phyloP scores from a whole-genome alignment of 768 basidiomycete genomes.

The Coprinopsis sp. region DNA sequence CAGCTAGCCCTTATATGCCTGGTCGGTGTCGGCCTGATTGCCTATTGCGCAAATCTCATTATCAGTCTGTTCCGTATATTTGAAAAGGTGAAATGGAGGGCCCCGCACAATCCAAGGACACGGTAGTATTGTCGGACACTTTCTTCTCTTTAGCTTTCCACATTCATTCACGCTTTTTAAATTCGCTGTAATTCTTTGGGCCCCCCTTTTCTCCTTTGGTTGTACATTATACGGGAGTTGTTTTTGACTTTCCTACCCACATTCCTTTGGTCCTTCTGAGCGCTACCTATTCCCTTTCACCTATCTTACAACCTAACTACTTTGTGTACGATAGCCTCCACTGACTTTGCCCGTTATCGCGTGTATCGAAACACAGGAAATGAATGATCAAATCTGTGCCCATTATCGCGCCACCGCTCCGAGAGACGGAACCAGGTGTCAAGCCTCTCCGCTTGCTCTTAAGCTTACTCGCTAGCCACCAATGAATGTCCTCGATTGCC shows the following conservation, averaged over 20 bases:
- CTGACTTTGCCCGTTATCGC: neutral
- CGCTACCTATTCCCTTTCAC: neutral
- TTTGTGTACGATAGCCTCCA: neutral
- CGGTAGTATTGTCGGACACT: neutral
- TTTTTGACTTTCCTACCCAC: neutral
- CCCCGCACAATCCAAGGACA: conserved; percentile 34
- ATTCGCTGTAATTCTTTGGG: neutral
- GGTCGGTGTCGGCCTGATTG: conserved; percentile 69
- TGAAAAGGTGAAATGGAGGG: conserved; percentile 88
- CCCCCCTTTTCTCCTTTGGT: no score
- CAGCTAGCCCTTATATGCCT: conserved; percentile 77
- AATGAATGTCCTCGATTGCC: conserved; percentile 6
- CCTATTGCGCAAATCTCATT: conserved; percentile 80
- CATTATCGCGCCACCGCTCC: conserved; percentile 7
- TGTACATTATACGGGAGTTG: no score
- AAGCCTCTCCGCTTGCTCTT: no score
- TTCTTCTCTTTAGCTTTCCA: neutral
- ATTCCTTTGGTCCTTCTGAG: neutral
- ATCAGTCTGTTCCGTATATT: conserved; percentile 85
- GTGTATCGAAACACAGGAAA: neutral
- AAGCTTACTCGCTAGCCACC: neutral
- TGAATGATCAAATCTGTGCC: conserved; percentile 3
- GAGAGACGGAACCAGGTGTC: neutral
- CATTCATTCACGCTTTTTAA: neutral
- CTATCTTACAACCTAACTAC: neutral